These are phyloP conservation scores for Suillus hirtellus DNA, from an alignment of 768 basidiomycete species.

Conservation along the genomic window DNA sequence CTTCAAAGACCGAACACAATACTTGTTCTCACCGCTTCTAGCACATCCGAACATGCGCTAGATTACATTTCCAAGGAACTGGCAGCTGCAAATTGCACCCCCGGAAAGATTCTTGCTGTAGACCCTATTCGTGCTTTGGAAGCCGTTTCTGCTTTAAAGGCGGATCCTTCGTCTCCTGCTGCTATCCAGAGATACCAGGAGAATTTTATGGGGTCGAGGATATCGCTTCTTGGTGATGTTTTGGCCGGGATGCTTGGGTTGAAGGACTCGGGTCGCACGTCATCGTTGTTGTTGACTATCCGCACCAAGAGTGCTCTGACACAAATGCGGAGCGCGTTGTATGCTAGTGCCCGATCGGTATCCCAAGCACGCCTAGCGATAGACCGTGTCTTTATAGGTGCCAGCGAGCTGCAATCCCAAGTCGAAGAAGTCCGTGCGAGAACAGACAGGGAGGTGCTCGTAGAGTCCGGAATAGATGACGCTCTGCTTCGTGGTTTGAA, in stretches of 20 bases:
- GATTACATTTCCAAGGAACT: conserved; percentile 23
- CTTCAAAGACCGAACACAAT: conserved; percentile 42
- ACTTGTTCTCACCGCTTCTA: conserved; percentile 41
- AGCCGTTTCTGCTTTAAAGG: conserved; percentile 51
- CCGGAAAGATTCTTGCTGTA: conserved; percentile 42
- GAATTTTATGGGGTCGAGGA: conserved; percentile 56
- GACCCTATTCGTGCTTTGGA: conserved; percentile 61
- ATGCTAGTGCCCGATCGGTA: conserved; percentile 37
- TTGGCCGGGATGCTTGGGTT: conserved; percentile 31
- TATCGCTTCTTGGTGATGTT: conserved; percentile 48
- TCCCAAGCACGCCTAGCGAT: conserved; percentile 32
- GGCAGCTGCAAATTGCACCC: conserved; percentile 25
- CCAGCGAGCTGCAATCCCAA: conserved; percentile 38
- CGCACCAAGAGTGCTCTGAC: conserved; percentile 39
- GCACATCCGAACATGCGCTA: conserved; percentile 17
- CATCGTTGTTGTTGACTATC: conserved; percentile 23
- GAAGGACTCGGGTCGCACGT: conserved; percentile 7
- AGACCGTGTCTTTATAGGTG: conserved; percentile 35
- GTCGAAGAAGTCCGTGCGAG: conserved; percentile 42
- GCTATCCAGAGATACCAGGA: conserved; percentile 68
- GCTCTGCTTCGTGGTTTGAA: conserved; percentile 31
- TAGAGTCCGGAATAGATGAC: conserved; percentile 23
- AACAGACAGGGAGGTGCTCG: conserved; percentile 41
- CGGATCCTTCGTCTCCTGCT: conserved; percentile 44
- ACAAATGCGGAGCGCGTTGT: conserved; percentile 42